phyloP scores from a whole-genome alignment of 352 stramenopile genomes.

The Globisporangium barbulae region DNA sequence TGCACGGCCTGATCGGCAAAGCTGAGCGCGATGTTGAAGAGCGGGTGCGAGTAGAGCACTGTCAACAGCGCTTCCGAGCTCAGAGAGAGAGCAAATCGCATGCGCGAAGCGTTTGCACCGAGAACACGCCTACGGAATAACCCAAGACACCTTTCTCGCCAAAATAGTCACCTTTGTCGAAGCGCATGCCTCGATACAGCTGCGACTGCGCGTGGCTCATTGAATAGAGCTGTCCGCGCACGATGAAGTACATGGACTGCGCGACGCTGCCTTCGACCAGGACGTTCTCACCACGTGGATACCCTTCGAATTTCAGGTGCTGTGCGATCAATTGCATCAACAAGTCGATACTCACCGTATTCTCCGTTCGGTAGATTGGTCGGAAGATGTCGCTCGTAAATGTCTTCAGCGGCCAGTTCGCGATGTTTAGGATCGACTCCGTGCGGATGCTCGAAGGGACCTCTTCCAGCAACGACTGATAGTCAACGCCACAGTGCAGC shows the following conservation, averaged over 20 bases:
- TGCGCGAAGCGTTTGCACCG: conserved; percentile 44
- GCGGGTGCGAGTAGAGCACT: conserved; percentile 38
- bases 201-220: conserved; percentile 27
- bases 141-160: conserved; percentile 51
- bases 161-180: conserved; percentile 56
- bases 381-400: conserved; percentile 47
- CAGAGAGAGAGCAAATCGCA: conserved; percentile 58
- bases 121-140: conserved; percentile 44
- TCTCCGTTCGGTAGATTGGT: conserved; percentile 27
- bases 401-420: conserved; percentile 27
- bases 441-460: conserved; percentile 45
- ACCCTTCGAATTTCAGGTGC: conserved; percentile 55
- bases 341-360: conserved; percentile 22
- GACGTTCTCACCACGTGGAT: conserved; percentile 53
- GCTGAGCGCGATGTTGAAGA: conserved; percentile 38
- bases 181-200: conserved; percentile 23
- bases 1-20: conserved; percentile 30
- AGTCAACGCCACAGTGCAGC: conserved; percentile 57
- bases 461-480: conserved; percentile 50
- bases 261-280: conserved; percentile 62
- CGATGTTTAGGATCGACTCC: conserved; percentile 50
- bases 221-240: conserved; percentile 38
- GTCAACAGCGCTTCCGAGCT: conserved; percentile 34
- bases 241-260: conserved; percentile 73
- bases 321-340: conserved; percentile 40